Percentiles rank a stretch among this genome's conserved stretches.
These are phyloP conservation scores for Fusarium keratoplasticum DNA, from an alignment of 2,329 filamentous ascomycete genomes.

Conservation along the genomic window DNA sequence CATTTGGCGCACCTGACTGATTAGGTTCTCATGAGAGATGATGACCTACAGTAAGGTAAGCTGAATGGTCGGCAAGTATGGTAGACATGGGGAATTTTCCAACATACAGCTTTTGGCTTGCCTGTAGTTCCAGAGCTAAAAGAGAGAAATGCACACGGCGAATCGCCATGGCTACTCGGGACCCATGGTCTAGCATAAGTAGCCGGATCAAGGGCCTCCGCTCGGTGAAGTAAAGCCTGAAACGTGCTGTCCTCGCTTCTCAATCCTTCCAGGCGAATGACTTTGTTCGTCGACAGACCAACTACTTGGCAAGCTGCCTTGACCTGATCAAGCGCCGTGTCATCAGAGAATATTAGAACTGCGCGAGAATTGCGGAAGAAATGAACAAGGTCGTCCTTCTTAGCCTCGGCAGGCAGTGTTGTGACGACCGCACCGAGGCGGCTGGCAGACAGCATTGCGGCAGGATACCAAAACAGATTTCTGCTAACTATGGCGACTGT, in stretches of 20 bases:
- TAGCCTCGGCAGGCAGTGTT: neutral
- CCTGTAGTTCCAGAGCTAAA: neutral
- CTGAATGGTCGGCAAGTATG: neutral
- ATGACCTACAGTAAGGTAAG: conserved; percentile 6
- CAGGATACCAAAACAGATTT: conserved; percentile 9
- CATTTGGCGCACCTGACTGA: conserved; percentile 17
- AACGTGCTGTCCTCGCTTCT: neutral
- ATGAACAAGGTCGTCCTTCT: neutral
- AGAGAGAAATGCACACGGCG: neutral
- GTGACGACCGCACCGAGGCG: neutral
- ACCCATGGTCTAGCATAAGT: neutral
- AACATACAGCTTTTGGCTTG: neutral
- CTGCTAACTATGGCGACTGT: neutral
- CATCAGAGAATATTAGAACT: neutral
- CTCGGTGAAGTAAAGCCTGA: neutral
- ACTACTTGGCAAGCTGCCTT: neutral
- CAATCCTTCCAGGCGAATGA: neutral
- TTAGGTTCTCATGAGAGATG: conserved; percentile 34
- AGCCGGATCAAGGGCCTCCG: neutral
- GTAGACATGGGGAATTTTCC: neutral
- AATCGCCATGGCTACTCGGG: neutral
- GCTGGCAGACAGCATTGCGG: neutral
- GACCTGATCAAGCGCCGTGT: neutral
- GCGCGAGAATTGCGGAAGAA: neutral
- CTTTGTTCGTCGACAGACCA: neutral